phyloP scores from a whole-genome alignment of 345 rosid genomes.

The Citrus maxima region DNA sequence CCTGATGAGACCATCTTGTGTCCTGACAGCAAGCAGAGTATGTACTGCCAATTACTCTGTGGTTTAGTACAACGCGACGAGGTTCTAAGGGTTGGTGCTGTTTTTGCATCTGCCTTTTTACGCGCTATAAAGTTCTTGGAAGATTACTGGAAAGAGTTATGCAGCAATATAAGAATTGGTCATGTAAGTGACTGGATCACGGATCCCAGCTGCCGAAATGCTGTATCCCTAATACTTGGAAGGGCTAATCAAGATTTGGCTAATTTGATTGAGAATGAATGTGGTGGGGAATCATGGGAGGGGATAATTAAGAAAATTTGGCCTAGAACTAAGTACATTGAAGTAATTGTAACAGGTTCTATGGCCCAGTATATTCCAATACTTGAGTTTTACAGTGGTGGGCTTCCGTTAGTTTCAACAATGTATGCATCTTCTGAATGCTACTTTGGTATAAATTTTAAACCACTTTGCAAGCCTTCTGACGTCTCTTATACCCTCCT shows the following conservation, averaged over 20 bases:
- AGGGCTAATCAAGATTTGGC: slow-evolving; percentile 51
- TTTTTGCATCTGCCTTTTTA: slow-evolving; percentile 88
- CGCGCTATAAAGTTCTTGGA: slow-evolving; percentile 87
- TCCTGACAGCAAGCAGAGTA: slow-evolving; percentile 90
- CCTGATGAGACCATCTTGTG: slow-evolving; percentile 89
- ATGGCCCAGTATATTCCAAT: slow-evolving; percentile 95
- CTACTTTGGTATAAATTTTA: slow-evolving; percentile 80
- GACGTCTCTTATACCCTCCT: slow-evolving; percentile 91
- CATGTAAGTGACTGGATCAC: slow-evolving; percentile 74
- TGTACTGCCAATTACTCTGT: slow-evolving; percentile 89
- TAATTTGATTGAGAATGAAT: slow-evolving; percentile 45
- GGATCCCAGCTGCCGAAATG: slow-evolving; percentile 54
- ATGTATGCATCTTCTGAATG: slow-evolving; percentile 98
- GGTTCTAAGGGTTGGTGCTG: slow-evolving; percentile 82
- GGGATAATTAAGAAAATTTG: slow-evolving; percentile 79
- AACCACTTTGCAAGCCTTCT: slow-evolving; percentile 65
- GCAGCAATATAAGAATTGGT: slow-evolving; percentile 66
- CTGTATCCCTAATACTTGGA: slow-evolving; percentile 42
- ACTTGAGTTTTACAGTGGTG: slow-evolving; percentile 81
- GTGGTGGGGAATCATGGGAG: slow-evolving; percentile 65
- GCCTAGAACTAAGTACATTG: slow-evolving; percentile 87
- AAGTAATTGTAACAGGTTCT: slow-evolving; percentile 87
- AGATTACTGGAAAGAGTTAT: slow-evolving; percentile 68
- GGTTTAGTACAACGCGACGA: slow-evolving; percentile 71
- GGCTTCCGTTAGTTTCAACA: slow-evolving; percentile 77